Base-by-base conservation (phyloP, 1,139 yeast species). In the Taiozyma onychis region DNA sequence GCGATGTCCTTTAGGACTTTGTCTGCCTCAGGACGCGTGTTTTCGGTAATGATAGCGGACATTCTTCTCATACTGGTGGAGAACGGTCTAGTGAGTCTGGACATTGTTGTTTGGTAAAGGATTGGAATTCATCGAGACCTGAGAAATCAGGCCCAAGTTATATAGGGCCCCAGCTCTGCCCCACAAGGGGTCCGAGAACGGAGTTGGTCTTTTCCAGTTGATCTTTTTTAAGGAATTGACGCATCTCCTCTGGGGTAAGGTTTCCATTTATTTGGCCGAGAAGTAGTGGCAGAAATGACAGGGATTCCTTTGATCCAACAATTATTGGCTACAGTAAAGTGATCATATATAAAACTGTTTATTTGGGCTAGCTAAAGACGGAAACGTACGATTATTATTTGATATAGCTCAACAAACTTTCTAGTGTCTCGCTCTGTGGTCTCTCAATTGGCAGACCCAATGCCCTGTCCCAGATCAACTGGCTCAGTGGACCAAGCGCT, bases 371-470 rank as follows among this genome's bases (percentile, higher is more conserved):
- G n/a, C n/a, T 10, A 27, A 7, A 8, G 13, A 9, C 9, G 14
- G 16, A 24, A 30, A 27, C 44, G 26, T 24, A 24, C 26, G 26
- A 34, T 37, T 18, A 3, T 18, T 37, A 37, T 13, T 37, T 37
- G 24, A 37, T 37, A 10, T 37, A 37, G 11, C 14, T 10, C 24
- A 37, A 37, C 45, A 59, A 41, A 42, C 54, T 52, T 26, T 53
- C 55, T 45, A 60, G 30, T 2, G 63, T 58, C 22, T 68, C 50
- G 55, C 71, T 66, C 74, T 78, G 78, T 64, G 85, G 85, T 64
- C 85, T 76, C 67, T 80, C 85, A 56, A 80, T 79, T 50, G 85
- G 85, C 58, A 78, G 66, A 30, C 85, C 85, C 44, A 75, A 67
- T 46, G 80, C 76, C 52, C 85, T 73, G 69, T 80, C 85, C 75